Evolutionary conservation across 1,284 basidiomycete genomes (phyloP).

Genomic region (Pyrrhoderma noxium): DNA sequence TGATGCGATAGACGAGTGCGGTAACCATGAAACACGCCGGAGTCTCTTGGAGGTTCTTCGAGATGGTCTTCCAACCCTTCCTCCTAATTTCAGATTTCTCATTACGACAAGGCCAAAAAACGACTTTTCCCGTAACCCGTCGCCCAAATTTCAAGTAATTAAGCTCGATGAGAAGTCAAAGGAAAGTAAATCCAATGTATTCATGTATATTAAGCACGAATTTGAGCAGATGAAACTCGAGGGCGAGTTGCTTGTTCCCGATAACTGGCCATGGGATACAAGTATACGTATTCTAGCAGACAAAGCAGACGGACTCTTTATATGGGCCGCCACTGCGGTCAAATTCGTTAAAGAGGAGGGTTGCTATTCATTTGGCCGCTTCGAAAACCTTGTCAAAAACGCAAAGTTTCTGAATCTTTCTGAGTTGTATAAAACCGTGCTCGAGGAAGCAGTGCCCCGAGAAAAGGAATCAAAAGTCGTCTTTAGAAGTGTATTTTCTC

Average conservation of each 20-base stretch:
- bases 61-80: slow-evolving; percentile 18
- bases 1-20: slow-evolving; percentile 30
- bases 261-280: not conserved
- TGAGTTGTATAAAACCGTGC: not conserved
- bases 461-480: not conserved
- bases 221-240: not conserved
- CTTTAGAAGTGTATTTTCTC: not conserved
- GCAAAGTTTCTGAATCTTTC: not conserved
- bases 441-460: not conserved
- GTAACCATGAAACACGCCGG: slow-evolving; percentile 21
- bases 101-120: not conserved
- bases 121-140: not conserved
- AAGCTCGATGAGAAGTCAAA: not conserved
- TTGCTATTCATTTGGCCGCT: not conserved
- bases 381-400: not conserved
- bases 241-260: not conserved
- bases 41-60: slow-evolving; percentile 26
- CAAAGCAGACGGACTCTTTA: not conserved
- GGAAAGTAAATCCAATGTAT: not conserved
- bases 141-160: not conserved
- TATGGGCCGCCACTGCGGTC: slow-evolving; percentile 3
- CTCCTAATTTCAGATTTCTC: not conserved
- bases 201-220: not conserved
- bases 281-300: not conserved
- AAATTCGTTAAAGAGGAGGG: not conserved